Evolutionary conservation across 1,139 yeast genomes (phyloP).

Genomic region (Arxiozyma heterogenica): DNA sequence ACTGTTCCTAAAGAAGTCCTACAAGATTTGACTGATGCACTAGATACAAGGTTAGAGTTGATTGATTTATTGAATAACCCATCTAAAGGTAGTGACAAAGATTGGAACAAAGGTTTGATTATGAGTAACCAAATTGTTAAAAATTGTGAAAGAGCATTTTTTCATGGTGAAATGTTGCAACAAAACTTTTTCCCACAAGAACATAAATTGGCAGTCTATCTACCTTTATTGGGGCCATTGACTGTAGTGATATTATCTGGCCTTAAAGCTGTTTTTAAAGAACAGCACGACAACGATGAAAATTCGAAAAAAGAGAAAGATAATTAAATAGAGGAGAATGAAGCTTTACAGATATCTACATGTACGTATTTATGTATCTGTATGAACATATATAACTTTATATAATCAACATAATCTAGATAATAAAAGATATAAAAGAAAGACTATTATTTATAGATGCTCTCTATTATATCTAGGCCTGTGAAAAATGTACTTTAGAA

Average conservation of each 20-base stretch:
- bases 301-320: not conserved
- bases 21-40: slow-evolving; percentile 29
- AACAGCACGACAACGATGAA: slow-evolving; percentile 13
- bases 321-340: not conserved
- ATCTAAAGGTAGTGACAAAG: slow-evolving; percentile 13
- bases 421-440: not conserved
- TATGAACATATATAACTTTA: too few species aligned
- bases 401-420: too few species aligned
- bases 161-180: slow-evolving; percentile 90
- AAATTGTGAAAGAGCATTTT: slow-evolving; percentile 69
- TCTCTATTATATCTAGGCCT: too few species aligned
- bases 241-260: slow-evolving; percentile 61
- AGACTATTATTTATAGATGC: not conserved
- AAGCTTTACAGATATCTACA: not conserved
- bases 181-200: slow-evolving; percentile 92
- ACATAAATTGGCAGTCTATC: slow-evolving; percentile 85
- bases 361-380: too few species aligned
- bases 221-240: slow-evolving; percentile 83
- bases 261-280: slow-evolving; percentile 37
- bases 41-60: slow-evolving; percentile 28
- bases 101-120: slow-evolving; percentile 41
- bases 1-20: slow-evolving; percentile 55
- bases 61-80: slow-evolving; percentile 27
- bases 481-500: too few species aligned
- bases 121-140: slow-evolving; percentile 48